Evolutionary conservation across 2,329 filamentous ascomycete species (phyloP).

Genomic region (Neofusicoccum ribis): DNA sequence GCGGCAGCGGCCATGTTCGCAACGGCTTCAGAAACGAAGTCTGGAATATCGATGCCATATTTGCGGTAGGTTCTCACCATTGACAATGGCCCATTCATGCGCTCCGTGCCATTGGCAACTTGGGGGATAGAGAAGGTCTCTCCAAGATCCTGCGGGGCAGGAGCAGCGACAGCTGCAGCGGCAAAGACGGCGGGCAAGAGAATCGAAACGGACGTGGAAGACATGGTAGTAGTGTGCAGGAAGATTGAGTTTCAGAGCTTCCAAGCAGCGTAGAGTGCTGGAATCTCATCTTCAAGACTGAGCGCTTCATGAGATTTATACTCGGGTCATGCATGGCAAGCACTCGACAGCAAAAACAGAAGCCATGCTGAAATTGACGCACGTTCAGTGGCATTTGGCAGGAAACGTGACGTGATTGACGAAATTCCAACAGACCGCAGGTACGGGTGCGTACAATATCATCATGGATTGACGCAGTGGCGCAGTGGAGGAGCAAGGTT

Average conservation of each 20-base stretch:
- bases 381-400: too few relatives aligned
- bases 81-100: conserved; percentile 34
- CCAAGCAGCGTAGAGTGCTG: not conserved
- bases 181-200: not conserved
- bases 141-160: not conserved
- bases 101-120: conserved; percentile 29
- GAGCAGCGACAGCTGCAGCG: not conserved
- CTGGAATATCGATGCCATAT: conserved; percentile 34
- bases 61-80: conserved; percentile 45
- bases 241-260: not conserved
- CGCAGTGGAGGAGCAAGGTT: not conserved
- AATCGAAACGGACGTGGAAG: not conserved
- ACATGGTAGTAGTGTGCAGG: not conserved
- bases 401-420: not conserved
- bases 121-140: conserved; percentile 33
- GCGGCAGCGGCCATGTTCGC: conserved; percentile 32
- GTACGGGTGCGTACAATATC: not conserved
- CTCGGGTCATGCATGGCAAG: not conserved
- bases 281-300: not conserved
- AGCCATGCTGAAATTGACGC: not conserved
- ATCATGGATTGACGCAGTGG: not conserved
- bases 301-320: not conserved
- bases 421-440: not conserved
- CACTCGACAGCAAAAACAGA: not conserved
- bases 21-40: conserved; percentile 32